A percentile compares a stretch with the other conserved stretches of the same genome.
Conservation (phyloP, 2,329 filamentous ascomycete genomes). For the Shiraia sp. region DNA sequence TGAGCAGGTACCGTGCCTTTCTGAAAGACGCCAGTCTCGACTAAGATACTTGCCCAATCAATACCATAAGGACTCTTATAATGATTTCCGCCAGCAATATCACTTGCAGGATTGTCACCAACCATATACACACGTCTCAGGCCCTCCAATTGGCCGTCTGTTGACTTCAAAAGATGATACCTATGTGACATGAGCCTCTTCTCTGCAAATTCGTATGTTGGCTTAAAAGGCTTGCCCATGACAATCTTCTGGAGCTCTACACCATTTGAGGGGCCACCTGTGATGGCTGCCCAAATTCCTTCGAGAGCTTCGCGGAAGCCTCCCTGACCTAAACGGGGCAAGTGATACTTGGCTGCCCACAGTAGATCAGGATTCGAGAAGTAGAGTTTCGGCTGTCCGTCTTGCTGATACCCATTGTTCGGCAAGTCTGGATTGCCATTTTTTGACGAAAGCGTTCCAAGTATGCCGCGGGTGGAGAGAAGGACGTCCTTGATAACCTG, state of each 20-base stretch:
- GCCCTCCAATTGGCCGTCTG: conserved; percentile 40
- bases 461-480: conserved; percentile 73
- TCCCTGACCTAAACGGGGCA: conserved; percentile 87
- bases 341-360: conserved; percentile 84
- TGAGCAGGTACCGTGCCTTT: conserved; percentile 60
- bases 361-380: conserved; percentile 90
- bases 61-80: conserved; percentile 69
- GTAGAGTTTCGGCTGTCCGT: conserved; percentile 78
- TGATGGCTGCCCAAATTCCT: conserved; percentile 77
- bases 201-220: conserved; percentile 86
- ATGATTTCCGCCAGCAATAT: conserved; percentile 84
- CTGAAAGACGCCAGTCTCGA: conserved; percentile 77
- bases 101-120: conserved; percentile 74
- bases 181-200: conserved; percentile 68
- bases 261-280: conserved; percentile 58
- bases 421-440: conserved; percentile 69
- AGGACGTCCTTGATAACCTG: conserved; percentile 84
- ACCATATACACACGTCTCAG: conserved; percentile 88
- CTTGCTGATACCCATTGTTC: conserved; percentile 79
- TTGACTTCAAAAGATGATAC: conserved; percentile 49
- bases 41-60: conserved; percentile 77
- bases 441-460: conserved; percentile 76
- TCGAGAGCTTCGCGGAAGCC: conserved; percentile 82
- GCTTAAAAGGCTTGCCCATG: conserved; percentile 79
- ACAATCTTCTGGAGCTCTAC: conserved; percentile 64